A percentile compares a stretch with the other conserved stretches of the same genome.
These are phyloP conservation scores for Backusella psychrophila DNA, from an alignment of 192 early-diverging fungal species.

Conservation along the genomic window DNA sequence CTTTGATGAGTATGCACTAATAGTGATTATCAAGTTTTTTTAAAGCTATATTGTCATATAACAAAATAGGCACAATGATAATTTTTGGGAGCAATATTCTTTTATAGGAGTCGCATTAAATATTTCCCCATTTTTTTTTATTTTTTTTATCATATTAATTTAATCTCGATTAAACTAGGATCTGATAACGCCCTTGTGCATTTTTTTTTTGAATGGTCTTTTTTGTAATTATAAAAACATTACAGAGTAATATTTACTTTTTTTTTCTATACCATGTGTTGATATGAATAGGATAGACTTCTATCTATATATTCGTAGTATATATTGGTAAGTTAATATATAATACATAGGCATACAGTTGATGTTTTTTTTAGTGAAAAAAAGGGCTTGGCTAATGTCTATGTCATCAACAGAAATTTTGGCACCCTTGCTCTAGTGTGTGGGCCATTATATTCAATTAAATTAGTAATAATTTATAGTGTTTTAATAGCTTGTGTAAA, in stretches of 20 bases:
- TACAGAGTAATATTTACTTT: no score
- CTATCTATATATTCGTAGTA: no score
- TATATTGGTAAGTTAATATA: no score
- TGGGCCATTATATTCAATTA: neutral
- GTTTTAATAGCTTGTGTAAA: neutral
- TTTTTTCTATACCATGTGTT: no score
- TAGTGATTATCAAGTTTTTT: neutral
- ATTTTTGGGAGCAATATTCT: neutral
- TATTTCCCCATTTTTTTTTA: neutral
- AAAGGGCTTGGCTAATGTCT: neutral
- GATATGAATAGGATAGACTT: no score
- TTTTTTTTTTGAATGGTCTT: neutral
- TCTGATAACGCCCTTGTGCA: neutral
- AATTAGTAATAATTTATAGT: neutral
- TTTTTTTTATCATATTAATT: neutral
- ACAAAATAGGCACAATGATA: neutral
- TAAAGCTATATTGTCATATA: neutral
- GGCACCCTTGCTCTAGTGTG: neutral
- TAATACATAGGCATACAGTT: no score
- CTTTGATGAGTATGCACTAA: no score
- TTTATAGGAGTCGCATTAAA: neutral
- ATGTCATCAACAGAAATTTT: neutral
- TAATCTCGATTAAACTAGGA: neutral
- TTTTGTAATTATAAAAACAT: neutral
- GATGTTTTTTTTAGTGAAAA: neutral